phyloP scores from a whole-genome alignment of 2,329 filamentous ascomycete genomes.

The Phaeosphaeria sp. region DNA sequence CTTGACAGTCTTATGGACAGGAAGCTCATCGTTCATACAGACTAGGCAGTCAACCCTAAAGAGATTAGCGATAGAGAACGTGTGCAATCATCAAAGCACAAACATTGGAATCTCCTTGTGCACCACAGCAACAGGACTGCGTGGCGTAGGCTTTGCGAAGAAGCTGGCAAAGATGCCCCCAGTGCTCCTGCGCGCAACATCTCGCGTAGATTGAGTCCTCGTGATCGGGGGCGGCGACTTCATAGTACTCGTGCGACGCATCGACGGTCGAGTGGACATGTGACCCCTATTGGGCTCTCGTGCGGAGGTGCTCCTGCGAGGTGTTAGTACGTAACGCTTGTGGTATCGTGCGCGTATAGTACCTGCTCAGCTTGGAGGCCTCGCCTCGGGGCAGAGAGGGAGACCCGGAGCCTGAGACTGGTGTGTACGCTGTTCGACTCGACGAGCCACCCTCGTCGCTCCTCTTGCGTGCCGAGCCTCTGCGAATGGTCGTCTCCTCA shows the following conservation, averaged over 20 bases:
- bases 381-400: conserved; percentile 38
- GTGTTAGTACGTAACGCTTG: neutral
- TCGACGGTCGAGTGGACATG: conserved; percentile 35
- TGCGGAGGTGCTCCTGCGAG: conserved; percentile 11
- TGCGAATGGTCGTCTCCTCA: conserved; percentile 36
- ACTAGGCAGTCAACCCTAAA: conserved; percentile 70
- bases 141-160: conserved; percentile 34
- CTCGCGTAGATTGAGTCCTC: conserved; percentile 35
- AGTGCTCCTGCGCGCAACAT: conserved; percentile 37
- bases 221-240: conserved; percentile 34
- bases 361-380: conserved; percentile 40
- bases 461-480: conserved; percentile 34
- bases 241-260: conserved; percentile 38
- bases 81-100: neutral
- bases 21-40: conserved; percentile 72
- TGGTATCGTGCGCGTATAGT: neutral
- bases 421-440: conserved; percentile 42
- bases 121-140: conserved; percentile 17
- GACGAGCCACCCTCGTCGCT: conserved; percentile 45
- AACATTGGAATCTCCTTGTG: conserved; percentile 38
- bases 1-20: conserved; percentile 68
- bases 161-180: conserved; percentile 41
- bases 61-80: conserved; percentile 16
- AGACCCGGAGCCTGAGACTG: conserved; percentile 40
- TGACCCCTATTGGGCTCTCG: conserved; percentile 38